Evolutionary conservation across 768 basidiomycete species (phyloP), one percentile per base, ranked within the genome.

Genomic region (Hysterangium stoloniferum): DNA sequence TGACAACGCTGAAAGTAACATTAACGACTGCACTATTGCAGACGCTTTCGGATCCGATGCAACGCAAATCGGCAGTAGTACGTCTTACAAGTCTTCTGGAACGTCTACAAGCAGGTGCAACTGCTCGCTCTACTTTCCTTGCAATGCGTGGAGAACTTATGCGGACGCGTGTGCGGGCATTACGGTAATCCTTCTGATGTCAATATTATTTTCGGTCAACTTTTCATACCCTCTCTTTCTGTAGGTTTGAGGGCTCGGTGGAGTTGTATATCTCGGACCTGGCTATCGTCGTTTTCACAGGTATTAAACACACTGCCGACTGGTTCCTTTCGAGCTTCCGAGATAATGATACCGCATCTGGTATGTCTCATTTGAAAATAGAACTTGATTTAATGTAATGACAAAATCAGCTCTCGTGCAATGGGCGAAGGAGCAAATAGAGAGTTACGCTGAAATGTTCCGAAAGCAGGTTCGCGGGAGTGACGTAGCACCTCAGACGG

Each of bases 241-340:
- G 47, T 2, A 51, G 49, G 24, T 94, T 93, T 56, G 91, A 95
- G 57, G 94, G 95, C 2, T 81, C 93, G 59, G 80, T 94, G 29
- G 78, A 76, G 2, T 74, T 84, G 43, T 98, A 95, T 59, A 76
- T 98, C 42, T 84, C 80, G 29, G 90, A 97, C 60, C 71, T 98
- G 29, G 80, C 91, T 2, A 74, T 93, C 35, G 88, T 98, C 0
- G 80, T 84, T 52, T 98, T 98, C 59, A 96, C 93, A 0, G 83
- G 89, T 1, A 86, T 99, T 63, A 94, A 96, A 63, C 91, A 98
- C 61, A 96, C 94, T 1, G 22, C 20, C 28, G 95, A 99, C 67
- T 99, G 96, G 96, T 99, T 90, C 66, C 71, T 97, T 57, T 84
- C 86, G 1, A 93, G 91, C 51, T 99, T 96, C 68, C 88, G 85